These are phyloP conservation scores for Trichophyton equinum DNA, from an alignment of 2,329 filamentous ascomycete genomes.

Conservation along the genomic window DNA sequence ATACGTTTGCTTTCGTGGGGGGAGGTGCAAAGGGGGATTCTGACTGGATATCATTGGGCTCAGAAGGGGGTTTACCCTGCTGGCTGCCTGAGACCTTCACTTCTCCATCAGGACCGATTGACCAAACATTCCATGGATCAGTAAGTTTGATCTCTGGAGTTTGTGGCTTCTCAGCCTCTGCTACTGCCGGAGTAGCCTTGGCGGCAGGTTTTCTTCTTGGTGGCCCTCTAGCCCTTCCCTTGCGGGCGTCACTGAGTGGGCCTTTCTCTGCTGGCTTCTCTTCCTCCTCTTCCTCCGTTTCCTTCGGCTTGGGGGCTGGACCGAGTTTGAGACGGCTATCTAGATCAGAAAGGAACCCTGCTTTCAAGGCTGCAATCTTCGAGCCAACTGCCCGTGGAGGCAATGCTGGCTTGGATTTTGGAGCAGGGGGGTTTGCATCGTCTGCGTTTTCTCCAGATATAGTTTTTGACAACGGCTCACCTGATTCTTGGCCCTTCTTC, in stretches of 20 bases:
- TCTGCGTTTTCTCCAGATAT: slow-evolving; percentile 29
- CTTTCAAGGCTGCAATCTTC: slow-evolving; percentile 85
- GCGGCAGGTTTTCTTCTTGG: slow-evolving; percentile 56
- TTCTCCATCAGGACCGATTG: slow-evolving; percentile 19
- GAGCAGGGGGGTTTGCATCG: slow-evolving; percentile 25
- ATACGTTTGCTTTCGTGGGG: background rate
- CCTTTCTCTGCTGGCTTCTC: slow-evolving; percentile 54
- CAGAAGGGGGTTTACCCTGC: background rate
- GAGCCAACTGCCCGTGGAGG: slow-evolving; percentile 64
- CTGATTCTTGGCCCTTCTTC: slow-evolving; percentile 23
- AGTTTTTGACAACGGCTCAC: slow-evolving; percentile 24
- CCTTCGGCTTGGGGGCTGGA: slow-evolving; percentile 62
- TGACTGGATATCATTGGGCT: background rate
- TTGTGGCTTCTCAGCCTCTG: slow-evolving; percentile 14
- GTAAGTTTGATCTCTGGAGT: slow-evolving; percentile 27
- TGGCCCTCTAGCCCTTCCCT: slow-evolving; percentile 78
- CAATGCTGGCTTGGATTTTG: slow-evolving; percentile 71
- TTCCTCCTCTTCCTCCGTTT: slow-evolving; percentile 46
- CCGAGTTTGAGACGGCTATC: slow-evolving; percentile 81
- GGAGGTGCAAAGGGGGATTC: background rate
- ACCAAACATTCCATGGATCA: slow-evolving; percentile 31
- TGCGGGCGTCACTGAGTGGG: slow-evolving; percentile 78
- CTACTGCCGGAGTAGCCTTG: slow-evolving; percentile 25
- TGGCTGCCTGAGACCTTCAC: background rate
- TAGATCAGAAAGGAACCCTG: slow-evolving; percentile 82